Evolutionary conservation across 2,329 filamentous ascomycete genomes (phyloP).

Genomic region (Aspergillus ochraceus): DNA sequence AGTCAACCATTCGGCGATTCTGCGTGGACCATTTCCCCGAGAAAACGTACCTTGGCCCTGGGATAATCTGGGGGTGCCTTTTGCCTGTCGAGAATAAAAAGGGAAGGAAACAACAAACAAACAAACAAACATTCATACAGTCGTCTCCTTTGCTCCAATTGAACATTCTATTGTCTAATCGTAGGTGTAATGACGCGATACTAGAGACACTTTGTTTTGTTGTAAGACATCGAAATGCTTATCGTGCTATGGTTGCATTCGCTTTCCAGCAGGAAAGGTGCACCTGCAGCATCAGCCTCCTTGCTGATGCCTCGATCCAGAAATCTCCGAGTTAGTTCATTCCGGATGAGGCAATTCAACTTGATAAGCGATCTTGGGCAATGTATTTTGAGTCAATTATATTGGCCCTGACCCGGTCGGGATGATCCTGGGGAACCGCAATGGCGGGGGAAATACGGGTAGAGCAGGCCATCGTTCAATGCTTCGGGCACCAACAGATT

Average conservation of each 20-base stretch:
- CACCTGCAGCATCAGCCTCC: neutral
- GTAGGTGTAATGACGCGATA: neutral
- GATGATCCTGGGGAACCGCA: neutral
- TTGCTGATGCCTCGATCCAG: neutral
- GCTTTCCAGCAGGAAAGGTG: neutral
- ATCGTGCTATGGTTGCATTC: neutral
- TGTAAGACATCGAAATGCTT: neutral
- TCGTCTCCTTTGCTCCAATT: neutral
- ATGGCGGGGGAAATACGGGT: neutral
- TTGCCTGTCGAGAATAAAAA: neutral
- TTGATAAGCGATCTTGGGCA: neutral
- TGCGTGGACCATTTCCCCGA: neutral
- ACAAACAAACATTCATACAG: neutral
- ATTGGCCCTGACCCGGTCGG: neutral
- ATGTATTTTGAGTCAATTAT: neutral
- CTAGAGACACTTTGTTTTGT: neutral
- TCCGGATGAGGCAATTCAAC: neutral
- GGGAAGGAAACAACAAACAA: too few species aligned
- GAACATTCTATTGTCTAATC: neutral
- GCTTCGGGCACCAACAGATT: neutral
- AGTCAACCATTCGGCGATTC: constrained; percentile 1
- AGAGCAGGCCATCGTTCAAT: neutral
- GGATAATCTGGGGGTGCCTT: neutral
- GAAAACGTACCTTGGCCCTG: neutral
- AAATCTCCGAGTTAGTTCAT: neutral